A percentile compares a stretch with the other conserved stretches of the same genome.
phyloP scores from a whole-genome alignment of 345 rosid species.

The Syzygium aqueum region DNA sequence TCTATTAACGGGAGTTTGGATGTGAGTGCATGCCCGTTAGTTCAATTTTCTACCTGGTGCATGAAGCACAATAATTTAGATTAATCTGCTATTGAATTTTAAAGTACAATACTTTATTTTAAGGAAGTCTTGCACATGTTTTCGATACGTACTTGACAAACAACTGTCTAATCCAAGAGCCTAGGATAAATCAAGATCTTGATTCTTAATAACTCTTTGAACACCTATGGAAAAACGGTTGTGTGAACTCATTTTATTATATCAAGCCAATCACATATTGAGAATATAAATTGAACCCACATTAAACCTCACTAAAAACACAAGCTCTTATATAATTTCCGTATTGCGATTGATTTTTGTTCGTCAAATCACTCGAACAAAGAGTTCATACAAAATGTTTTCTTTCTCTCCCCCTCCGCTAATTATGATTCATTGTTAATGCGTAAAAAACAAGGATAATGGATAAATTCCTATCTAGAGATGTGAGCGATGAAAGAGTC shows the following conservation, averaged over 20 bases:
- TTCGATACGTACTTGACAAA: not conserved
- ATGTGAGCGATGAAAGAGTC: constrained; percentile 43
- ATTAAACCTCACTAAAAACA: not conserved
- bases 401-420: not conserved
- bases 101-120: not conserved
- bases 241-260: not conserved
- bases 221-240: not conserved
- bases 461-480: constrained; percentile 14
- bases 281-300: not conserved
- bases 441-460: not conserved
- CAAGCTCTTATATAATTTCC: not conserved
- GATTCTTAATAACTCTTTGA: not conserved
- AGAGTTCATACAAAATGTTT: not conserved
- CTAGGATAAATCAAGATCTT: not conserved
- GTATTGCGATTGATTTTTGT: not conserved
- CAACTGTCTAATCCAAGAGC: not conserved
- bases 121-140: not conserved
- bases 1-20: not conserved
- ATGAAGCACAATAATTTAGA: not conserved
- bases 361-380: not conserved
- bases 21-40: not conserved
- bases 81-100: not conserved
- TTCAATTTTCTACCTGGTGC: not conserved
- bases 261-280: not conserved
- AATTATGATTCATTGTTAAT: not conserved